phyloP scores from a whole-genome alignment of 139 green algal genomes.

The Chlorella ohadii region DNA sequence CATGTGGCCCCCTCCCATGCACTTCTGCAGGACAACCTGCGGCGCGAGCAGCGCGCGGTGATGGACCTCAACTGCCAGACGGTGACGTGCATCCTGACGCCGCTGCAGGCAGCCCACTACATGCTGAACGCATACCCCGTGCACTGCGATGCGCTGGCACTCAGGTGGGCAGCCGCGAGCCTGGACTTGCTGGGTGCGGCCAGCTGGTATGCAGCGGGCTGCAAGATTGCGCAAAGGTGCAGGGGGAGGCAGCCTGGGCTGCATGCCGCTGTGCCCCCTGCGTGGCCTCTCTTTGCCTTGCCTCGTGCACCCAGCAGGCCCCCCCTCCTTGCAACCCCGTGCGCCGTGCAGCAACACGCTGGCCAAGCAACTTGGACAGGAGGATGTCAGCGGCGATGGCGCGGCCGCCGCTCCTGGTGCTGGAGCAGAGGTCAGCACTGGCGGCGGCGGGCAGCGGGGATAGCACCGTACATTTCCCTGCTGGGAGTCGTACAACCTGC shows the following conservation, averaged over 20 bases:
- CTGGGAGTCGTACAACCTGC: not conserved
- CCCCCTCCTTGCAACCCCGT: too few species aligned
- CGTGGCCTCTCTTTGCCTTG: not conserved
- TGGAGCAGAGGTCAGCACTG: not conserved
- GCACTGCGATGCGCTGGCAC: conserved; percentile 52
- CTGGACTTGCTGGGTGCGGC: not conserved
- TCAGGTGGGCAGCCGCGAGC: conserved; percentile 15
- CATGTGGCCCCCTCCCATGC: not conserved
- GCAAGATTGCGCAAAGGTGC: too few species aligned
- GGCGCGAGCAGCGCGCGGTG: conserved; percentile 41
- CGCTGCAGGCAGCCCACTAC: conserved; percentile 39
- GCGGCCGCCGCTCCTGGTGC: not conserved
- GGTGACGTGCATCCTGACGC: conserved; percentile 32
- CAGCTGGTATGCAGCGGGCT: too few species aligned
- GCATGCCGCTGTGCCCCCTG: not conserved
- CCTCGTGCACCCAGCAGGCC: not conserved
- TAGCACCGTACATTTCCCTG: too few species aligned
- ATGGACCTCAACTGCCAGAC: conserved; percentile 52
- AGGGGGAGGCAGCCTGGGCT: too few species aligned
- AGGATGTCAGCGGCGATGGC: not conserved
- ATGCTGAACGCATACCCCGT: conserved; percentile 42
- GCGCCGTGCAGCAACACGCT: conserved; percentile 11
- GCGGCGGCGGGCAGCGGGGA: not conserved
- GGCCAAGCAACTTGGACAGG: not conserved
- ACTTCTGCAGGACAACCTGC: conserved; percentile 40